Conservation (phyloP, 2,329 filamentous ascomycete genomes). For the Sphaerostilbella broomeana region DNA sequence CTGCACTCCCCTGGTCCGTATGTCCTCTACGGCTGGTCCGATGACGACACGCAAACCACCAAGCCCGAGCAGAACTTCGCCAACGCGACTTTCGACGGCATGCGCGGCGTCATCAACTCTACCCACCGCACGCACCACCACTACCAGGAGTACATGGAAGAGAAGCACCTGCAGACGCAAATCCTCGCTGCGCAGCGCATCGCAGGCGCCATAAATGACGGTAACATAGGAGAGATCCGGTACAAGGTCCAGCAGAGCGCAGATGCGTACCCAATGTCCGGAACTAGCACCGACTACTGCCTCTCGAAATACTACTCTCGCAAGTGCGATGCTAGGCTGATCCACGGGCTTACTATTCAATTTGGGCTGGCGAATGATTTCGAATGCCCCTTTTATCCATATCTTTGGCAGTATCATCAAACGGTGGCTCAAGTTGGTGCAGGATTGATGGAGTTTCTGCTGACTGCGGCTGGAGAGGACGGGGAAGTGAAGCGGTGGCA, state of each 20-base stretch:
- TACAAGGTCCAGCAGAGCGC: slow-evolving; percentile 35
- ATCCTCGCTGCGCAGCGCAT: slow-evolving; percentile 35
- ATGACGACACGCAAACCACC: slow-evolving; percentile 44
- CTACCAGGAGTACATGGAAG: slow-evolving; percentile 41
- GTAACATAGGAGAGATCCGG: too few species aligned
- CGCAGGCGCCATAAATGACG: slow-evolving; percentile 28
- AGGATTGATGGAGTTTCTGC: slow-evolving; percentile 42
- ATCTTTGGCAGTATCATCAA: slow-evolving; percentile 33
- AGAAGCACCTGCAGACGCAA: slow-evolving; percentile 30
- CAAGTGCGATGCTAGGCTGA: slow-evolving; percentile 28
- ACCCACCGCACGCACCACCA: slow-evolving; percentile 25
- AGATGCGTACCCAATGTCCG: slow-evolving; percentile 40
- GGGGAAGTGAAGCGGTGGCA: slow-evolving; percentile 11
- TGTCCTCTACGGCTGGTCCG: slow-evolving; percentile 52
- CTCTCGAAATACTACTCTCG: slow-evolving; percentile 36
- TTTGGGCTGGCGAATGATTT: slow-evolving; percentile 31
- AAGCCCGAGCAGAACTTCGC: slow-evolving; percentile 43
- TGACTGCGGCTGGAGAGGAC: slow-evolving; percentile 22
- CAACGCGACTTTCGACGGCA: slow-evolving; percentile 45
- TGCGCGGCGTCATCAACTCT: slow-evolving; percentile 38
- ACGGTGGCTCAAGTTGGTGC: slow-evolving; percentile 39
- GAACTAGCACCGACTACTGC: slow-evolving; percentile 41
- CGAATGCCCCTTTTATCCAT: slow-evolving; percentile 40
- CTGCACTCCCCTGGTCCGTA: slow-evolving; percentile 48
- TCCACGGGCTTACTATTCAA: slow-evolving; percentile 41